Conservation (phyloP, 345 rosid genomes). For the Alliaria petiolata region DNA sequence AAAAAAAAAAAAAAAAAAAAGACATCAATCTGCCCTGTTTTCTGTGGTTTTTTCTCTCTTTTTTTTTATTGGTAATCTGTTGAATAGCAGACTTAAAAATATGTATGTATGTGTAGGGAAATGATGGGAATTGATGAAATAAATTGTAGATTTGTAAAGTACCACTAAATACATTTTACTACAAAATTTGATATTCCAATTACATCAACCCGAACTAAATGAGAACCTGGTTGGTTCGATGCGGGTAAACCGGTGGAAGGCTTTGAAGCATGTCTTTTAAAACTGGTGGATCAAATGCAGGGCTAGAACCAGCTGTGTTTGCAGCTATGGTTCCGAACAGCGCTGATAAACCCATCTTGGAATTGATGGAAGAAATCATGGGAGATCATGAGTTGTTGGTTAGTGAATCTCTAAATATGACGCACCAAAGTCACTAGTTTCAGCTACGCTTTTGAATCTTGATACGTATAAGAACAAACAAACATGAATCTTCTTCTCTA, state of each 20-base stretch:
- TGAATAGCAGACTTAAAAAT: neutral
- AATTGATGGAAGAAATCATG: slow-evolving; percentile 77
- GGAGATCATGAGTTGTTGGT: slow-evolving; percentile 93
- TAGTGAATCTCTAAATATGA: slow-evolving; percentile 19
- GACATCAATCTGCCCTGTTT: neutral
- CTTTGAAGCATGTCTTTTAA: neutral
- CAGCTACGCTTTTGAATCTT: neutral
- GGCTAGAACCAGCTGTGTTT: slow-evolving; percentile 66
- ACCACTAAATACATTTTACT: too few relatives aligned
- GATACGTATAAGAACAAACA: neutral
- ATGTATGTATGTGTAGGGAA: neutral
- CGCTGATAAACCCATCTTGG: slow-evolving; percentile 60
- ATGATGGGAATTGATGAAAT: neutral
- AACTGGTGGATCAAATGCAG: slow-evolving; percentile 37
- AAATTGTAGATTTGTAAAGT: neutral
- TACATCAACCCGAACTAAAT: neutral
- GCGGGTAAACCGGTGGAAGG: neutral
- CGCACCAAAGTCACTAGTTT: neutral
- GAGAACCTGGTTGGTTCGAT: neutral
- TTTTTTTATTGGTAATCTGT: neutral
- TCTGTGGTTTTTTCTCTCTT: neutral
- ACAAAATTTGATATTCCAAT: neutral
- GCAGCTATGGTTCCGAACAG: slow-evolving; percentile 91
- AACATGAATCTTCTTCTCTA: slow-evolving; percentile 13
- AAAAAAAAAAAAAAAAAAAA: neutral